Percentiles rank a stretch among this genome's conserved stretches.
Evolutionary conservation across 192 early-diverging fungal genomes (phyloP).

Genomic region (Coemansia asiatica): DNA sequence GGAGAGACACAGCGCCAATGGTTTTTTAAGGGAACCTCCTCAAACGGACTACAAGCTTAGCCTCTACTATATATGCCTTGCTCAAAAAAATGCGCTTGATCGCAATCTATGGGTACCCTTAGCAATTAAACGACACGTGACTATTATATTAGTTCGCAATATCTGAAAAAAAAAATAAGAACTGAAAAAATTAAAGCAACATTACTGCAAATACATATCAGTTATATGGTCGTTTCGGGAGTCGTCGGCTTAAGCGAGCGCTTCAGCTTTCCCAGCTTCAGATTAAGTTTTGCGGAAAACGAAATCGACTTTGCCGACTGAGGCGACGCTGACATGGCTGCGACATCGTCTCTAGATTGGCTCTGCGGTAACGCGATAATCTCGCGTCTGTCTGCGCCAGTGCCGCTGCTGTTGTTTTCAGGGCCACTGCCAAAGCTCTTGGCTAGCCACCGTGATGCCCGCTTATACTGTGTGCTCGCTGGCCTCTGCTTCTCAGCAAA

Average conservation of each 20-base stretch:
- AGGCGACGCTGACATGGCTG: conserved; percentile 7
- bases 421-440: conserved; percentile 9
- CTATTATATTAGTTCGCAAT: neutral
- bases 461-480: conserved; percentile 33
- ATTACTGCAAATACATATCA: too few relatives aligned
- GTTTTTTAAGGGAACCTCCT: neutral
- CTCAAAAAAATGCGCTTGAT: neutral
- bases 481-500: conserved; percentile 33
- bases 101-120: neutral
- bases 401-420: neutral
- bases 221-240: neutral
- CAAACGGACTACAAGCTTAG: too few relatives aligned
- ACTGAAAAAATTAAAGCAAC: too few relatives aligned
- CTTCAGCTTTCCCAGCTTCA: conserved; percentile 43
- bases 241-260: conserved; percentile 20
- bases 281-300: conserved; percentile 40
- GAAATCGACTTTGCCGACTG: conserved; percentile 17
- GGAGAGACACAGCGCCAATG: conserved; percentile 12
- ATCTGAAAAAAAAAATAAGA: neutral
- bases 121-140: neutral
- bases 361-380: neutral
- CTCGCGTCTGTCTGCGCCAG: neutral
- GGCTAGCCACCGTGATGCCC: conserved; percentile 31
- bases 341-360: conserved; percentile 13
- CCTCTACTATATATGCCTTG: neutral